These are phyloP conservation scores for Leishmania guyanensis DNA, from an alignment of 208 protist genomes.

Conservation along the genomic window DNA sequence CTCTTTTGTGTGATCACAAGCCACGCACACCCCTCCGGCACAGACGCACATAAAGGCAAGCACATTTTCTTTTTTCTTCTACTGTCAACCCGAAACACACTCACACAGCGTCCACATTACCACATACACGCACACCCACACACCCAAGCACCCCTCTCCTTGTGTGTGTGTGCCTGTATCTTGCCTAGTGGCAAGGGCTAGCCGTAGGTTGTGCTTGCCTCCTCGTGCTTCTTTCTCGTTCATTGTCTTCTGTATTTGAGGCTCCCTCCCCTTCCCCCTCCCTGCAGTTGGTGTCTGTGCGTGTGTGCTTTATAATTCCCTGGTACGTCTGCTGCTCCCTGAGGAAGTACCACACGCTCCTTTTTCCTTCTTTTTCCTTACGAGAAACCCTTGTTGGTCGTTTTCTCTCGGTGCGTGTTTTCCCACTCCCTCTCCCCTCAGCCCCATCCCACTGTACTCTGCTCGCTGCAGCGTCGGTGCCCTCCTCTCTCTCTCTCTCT, in stretches of 20 bases:
- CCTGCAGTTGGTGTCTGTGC: background rate
- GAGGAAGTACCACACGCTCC: background rate
- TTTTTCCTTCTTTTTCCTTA: background rate
- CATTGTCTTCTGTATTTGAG: background rate
- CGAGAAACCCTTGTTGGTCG: background rate
- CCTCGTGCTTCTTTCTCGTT: background rate
- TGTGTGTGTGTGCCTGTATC: background rate
- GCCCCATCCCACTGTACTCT: background rate
- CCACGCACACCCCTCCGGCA: background rate
- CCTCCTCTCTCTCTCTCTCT: constrained; percentile 19
- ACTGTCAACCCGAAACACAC: too few species aligned
- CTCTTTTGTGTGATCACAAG: background rate
- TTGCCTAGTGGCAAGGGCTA: background rate
- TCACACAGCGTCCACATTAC: background rate
- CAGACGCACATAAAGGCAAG: background rate
- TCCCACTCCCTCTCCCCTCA: background rate
- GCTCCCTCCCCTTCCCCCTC: background rate
- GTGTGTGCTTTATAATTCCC: background rate
- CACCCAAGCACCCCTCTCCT: background rate
- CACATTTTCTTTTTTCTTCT: background rate
- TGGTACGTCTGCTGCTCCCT: background rate
- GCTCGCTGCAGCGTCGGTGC: background rate
- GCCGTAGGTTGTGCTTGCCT: background rate
- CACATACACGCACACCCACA: background rate
- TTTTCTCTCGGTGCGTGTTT: background rate